phyloP scores from a whole-genome alignment of 768 basidiomycete species.

The Pleurotus pulmonarius region DNA sequence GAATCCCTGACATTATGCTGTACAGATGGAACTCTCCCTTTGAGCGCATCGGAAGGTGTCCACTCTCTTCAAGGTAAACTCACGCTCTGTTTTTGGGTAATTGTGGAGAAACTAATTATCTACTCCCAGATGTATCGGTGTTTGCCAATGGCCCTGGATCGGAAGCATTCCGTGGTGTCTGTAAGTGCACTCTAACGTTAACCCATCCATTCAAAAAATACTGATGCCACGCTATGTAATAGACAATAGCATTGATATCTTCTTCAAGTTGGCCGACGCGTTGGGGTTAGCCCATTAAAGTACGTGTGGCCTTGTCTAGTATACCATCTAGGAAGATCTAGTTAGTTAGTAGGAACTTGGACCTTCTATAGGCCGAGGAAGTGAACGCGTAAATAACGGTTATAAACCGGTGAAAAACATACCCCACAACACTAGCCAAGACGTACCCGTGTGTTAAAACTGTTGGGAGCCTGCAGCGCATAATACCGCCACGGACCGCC shows the following conservation, averaged over 20 bases:
- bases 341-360: too few relatives aligned
- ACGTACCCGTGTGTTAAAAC: too few relatives aligned
- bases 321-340: too few relatives aligned
- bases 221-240: neutral
- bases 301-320: too few relatives aligned
- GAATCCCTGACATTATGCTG: neutral
- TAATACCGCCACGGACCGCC: too few relatives aligned
- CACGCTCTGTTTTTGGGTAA: neutral
- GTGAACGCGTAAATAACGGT: too few relatives aligned
- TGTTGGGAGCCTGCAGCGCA: too few relatives aligned
- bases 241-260: constrained; percentile 43
- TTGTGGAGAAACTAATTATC: neutral
- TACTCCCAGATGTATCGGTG: constrained; percentile 36
- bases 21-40: constrained; percentile 30
- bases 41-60: constrained; percentile 33
- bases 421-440: too few relatives aligned
- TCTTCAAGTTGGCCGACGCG: constrained; percentile 37
- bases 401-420: too few relatives aligned
- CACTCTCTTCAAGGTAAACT: constrained; percentile 34
- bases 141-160: constrained; percentile 41
- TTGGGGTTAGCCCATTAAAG: constrained; percentile 18
- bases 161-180: constrained; percentile 38
- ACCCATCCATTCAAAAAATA: neutral
- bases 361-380: too few relatives aligned
- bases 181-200: constrained; percentile 22